Evolutionary conservation across 2,329 filamentous ascomycete species (phyloP).

Genomic region (Raffaelea deltoideospora): DNA sequence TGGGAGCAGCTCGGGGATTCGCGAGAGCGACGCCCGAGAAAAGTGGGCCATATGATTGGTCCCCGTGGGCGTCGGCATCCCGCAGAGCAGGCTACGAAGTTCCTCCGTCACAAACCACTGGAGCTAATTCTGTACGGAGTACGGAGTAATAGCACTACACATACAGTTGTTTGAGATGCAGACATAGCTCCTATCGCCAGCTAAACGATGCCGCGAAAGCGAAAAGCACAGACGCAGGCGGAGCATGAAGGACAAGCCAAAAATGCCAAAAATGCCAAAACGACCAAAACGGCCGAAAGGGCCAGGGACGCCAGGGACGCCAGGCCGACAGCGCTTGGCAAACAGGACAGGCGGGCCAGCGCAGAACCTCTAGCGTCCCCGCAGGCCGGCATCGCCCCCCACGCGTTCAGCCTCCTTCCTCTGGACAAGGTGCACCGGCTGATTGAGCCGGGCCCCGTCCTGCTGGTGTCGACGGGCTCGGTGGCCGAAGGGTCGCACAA

Average conservation of each 20-base stretch:
- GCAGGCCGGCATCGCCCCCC: not conserved
- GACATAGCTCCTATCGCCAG: too few relatives aligned
- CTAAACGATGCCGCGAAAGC: constrained; percentile 3
- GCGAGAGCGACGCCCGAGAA: constrained; percentile 5
- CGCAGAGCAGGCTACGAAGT: too few relatives aligned
- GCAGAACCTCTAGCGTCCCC: not conserved
- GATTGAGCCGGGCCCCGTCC: constrained; percentile 19
- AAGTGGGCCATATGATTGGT: not conserved
- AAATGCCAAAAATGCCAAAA: too few relatives aligned
- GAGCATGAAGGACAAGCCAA: not conserved
- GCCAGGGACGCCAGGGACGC: too few relatives aligned
- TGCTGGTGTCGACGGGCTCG: constrained; percentile 18
- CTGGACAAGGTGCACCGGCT: constrained; percentile 15
- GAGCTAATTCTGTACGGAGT: too few relatives aligned
- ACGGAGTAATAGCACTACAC: too few relatives aligned
- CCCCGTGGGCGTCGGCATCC: too few relatives aligned
- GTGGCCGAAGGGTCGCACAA: constrained; percentile 17
- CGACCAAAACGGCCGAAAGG: too few relatives aligned
- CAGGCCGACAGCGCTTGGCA: too few relatives aligned
- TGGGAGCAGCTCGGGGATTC: constrained; percentile 7
- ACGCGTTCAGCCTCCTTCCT: constrained; percentile 11
- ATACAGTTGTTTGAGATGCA: too few relatives aligned
- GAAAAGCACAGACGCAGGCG: not conserved
- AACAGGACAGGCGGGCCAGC: not conserved
- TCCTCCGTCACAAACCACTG: too few relatives aligned